These are phyloP conservation scores for Sambucus nigra DNA, from an alignment of 129 eudicot species.

Conservation along the genomic window DNA sequence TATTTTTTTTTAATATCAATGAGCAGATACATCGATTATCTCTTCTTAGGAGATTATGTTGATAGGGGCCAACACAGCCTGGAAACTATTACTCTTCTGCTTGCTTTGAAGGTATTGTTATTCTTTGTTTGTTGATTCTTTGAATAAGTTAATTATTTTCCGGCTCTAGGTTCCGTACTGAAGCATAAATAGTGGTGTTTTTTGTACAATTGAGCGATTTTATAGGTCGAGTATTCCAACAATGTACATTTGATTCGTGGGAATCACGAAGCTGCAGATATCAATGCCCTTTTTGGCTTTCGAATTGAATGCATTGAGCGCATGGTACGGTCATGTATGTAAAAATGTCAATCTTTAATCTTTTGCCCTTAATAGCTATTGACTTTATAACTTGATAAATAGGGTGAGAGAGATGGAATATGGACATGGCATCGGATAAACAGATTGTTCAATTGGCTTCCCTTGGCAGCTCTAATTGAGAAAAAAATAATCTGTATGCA, in stretches of 20 bases:
- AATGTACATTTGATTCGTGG: constrained; percentile 94
- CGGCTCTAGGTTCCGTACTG: background rate
- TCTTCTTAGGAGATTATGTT: constrained; percentile 97
- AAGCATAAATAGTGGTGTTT: background rate
- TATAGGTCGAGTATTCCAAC: constrained; percentile 79
- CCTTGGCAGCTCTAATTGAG: constrained; percentile 89
- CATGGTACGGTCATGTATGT: constrained; percentile 44
- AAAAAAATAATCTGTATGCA: constrained; percentile 97
- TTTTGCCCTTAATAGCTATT: background rate
- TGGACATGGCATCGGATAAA: constrained; percentile 97
- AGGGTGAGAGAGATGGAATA: constrained; percentile 99
- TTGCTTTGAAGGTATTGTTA: constrained; percentile 72
- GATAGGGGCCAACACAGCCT: constrained; percentile 99
- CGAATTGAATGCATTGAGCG: constrained; percentile 98
- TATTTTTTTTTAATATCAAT: constrained; percentile 22
- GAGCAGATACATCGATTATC: constrained; percentile 92
- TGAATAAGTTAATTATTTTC: background rate
- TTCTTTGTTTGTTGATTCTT: background rate
- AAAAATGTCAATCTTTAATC: background rate
- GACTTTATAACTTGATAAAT: constrained; percentile 12
- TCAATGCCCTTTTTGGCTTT: constrained; percentile 96
- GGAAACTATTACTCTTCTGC: constrained; percentile 87
- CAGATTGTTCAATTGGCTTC: constrained; percentile 89
- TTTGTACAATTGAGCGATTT: constrained; percentile 8
- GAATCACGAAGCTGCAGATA: constrained; percentile 99